Conservation (phyloP, 208 protist species). For the Crithidia acanthocephali region DNA sequence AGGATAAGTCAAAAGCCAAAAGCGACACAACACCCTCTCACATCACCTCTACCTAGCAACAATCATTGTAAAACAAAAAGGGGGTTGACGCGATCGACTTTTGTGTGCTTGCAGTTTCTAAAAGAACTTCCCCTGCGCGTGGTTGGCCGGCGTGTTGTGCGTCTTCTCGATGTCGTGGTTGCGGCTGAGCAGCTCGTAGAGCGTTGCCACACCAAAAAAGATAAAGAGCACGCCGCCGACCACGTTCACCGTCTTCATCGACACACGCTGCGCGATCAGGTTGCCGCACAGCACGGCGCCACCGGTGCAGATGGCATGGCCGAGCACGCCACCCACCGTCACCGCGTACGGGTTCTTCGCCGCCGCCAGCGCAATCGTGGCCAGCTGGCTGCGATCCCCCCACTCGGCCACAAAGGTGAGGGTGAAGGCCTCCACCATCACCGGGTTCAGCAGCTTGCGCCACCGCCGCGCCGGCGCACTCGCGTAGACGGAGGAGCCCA, state of each 20-base stretch:
- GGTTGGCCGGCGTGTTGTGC: background rate
- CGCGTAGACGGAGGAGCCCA: slow-evolving; percentile 39
- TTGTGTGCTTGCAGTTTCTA: background rate
- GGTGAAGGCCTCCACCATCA: slow-evolving; percentile 93
- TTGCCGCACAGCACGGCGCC: slow-evolving; percentile 93
- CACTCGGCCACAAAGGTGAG: slow-evolving; percentile 97
- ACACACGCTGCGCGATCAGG: slow-evolving; percentile 77
- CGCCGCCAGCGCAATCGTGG: slow-evolving; percentile 94
- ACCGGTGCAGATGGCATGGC: slow-evolving; percentile 95
- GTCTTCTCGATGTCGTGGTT: slow-evolving; percentile 40
- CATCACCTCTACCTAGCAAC: background rate
- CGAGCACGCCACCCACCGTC: slow-evolving; percentile 93
- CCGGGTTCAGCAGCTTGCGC: slow-evolving; percentile 60
- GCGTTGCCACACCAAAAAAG: slow-evolving; percentile 70
- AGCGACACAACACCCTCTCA: background rate
- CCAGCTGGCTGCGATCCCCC: slow-evolving; percentile 97
- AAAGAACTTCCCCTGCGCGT: background rate
- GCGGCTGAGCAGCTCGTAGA: slow-evolving; percentile 57
- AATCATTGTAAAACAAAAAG: no score
- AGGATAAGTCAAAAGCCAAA: background rate
- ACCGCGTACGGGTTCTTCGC: slow-evolving; percentile 94
- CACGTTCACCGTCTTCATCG: slow-evolving; percentile 80
- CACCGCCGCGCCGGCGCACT: slow-evolving; percentile 53
- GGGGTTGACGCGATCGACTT: no score
- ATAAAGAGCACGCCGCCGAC: slow-evolving; percentile 84